These are phyloP conservation scores for Chalciporus sp. DNA, from an alignment of 1,284 basidiomycete species.

Conservation along the genomic window DNA sequence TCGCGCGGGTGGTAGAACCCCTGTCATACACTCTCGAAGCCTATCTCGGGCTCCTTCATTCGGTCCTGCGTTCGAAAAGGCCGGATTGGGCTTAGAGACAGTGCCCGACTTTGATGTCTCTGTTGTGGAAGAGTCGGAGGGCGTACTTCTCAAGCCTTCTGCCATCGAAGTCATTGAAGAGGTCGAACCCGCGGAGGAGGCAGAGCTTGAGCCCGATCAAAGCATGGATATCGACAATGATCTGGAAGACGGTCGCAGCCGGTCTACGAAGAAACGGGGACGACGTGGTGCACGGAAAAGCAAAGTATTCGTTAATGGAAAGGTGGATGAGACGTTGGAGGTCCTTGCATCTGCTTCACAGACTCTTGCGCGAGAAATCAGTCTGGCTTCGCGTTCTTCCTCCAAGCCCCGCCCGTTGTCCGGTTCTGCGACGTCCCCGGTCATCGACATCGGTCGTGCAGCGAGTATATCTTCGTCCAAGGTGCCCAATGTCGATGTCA, in stretches of 20 bases:
- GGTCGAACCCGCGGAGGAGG: constrained; percentile 42
- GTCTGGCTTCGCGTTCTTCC: constrained; percentile 47
- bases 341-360: constrained; percentile 82
- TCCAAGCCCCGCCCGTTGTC: constrained; percentile 10
- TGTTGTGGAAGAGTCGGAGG: constrained; percentile 22
- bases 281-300: constrained; percentile 77
- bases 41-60: constrained; percentile 62
- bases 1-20: constrained; percentile 54
- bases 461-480: constrained; percentile 29
- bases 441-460: constrained; percentile 28
- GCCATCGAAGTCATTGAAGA: constrained; percentile 31
- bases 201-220: constrained; percentile 35
- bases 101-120: constrained; percentile 28
- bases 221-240: constrained; percentile 34
- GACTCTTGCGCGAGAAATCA: constrained; percentile 81
- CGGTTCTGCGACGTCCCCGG: constrained; percentile 12
- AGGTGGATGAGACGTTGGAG: constrained; percentile 56
- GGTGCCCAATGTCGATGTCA: constrained; percentile 4
- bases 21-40: constrained; percentile 53
- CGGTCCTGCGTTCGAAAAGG: constrained; percentile 54
- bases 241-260: constrained; percentile 43
- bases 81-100: constrained; percentile 29
- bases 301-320: constrained; percentile 42
- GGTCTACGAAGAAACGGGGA: constrained; percentile 70
- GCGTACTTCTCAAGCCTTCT: constrained; percentile 14